These are phyloP conservation scores for Fraxinus cuspidata DNA, from an alignment of 257 asterid genomes.

Conservation along the genomic window DNA sequence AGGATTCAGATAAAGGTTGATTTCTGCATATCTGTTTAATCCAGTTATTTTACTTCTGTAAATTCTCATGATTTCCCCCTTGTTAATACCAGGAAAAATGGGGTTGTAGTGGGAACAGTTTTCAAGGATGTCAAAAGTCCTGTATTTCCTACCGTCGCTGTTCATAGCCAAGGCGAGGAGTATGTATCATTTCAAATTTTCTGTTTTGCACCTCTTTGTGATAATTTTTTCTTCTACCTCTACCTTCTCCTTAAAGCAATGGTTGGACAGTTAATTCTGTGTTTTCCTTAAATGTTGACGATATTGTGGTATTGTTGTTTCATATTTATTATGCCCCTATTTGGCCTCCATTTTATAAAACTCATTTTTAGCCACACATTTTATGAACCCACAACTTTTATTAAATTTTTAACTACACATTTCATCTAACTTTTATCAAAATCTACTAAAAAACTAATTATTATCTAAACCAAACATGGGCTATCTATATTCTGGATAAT, in stretches of 20 bases:
- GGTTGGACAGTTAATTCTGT: background rate
- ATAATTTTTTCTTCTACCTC: constrained; percentile 11
- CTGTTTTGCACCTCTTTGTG: background rate
- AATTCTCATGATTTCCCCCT: constrained; percentile 28
- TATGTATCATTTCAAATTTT: constrained; percentile 42
- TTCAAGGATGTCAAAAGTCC: constrained; percentile 83
- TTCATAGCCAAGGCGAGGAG: constrained; percentile 97
- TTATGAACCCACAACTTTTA: too few relatives aligned
- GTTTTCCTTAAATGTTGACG: background rate
- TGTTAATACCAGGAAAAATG: constrained; percentile 75
- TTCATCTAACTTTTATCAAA: too few relatives aligned
- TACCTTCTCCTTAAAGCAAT: constrained; percentile 6
- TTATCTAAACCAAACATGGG: too few relatives aligned
- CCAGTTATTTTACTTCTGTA: constrained; percentile 13
- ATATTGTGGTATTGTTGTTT: background rate
- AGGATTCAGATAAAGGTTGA: constrained; percentile 11
- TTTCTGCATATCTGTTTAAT: constrained; percentile 1
- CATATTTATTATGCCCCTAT: background rate
- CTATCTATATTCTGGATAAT: background rate
- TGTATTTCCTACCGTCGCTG: constrained; percentile 86
- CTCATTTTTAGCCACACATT: too few relatives aligned
- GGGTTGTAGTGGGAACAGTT: constrained; percentile 69
- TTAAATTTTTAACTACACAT: too few relatives aligned
- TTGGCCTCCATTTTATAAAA: too few relatives aligned
- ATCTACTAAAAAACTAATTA: too few relatives aligned